Evolutionary conservation across 306 rosid species (phyloP).

Genomic region (Pueraria montana): DNA sequence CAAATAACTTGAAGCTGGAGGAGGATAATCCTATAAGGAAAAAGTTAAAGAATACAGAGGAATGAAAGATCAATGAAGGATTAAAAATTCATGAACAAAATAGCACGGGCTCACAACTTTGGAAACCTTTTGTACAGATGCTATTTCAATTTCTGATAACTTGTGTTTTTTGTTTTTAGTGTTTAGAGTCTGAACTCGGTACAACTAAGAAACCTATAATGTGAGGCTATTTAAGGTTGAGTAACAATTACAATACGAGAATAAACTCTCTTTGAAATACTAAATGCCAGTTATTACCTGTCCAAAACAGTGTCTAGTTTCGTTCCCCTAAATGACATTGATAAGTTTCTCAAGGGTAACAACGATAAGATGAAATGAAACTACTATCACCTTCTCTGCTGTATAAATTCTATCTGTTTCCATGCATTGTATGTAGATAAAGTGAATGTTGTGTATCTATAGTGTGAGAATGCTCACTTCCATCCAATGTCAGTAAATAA

Average conservation of each 20-base stretch:
- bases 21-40: conserved; percentile 33
- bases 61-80: conserved; percentile 25
- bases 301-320: conserved; percentile 32
- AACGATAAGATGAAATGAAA: conserved; percentile 23
- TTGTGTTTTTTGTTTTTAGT: conserved; percentile 10
- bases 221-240: conserved; percentile 13
- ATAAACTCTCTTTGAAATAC: conserved; percentile 33
- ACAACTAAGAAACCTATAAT: conserved; percentile 33
- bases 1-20: conserved; percentile 30
- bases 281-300: background rate
- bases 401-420: conserved; percentile 12
- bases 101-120: background rate
- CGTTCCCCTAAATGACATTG: conserved; percentile 1
- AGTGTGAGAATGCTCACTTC: conserved; percentile 61
- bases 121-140: background rate
- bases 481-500: conserved; percentile 46
- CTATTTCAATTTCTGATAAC: conserved; percentile 5
- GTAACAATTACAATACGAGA: background rate
- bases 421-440: conserved; percentile 41
- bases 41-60: conserved; percentile 1
- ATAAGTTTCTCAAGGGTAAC: conserved; percentile 24
- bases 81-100: background rate
- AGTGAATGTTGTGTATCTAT: conserved; percentile 45
- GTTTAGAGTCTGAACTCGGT: conserved; percentile 6
- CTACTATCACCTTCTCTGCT: background rate